Percentiles rank a stretch among this genome's conserved stretches.
Evolutionary conservation across 2,329 filamentous ascomycete species (phyloP).

Genomic region (Ophiostoma australiae): DNA sequence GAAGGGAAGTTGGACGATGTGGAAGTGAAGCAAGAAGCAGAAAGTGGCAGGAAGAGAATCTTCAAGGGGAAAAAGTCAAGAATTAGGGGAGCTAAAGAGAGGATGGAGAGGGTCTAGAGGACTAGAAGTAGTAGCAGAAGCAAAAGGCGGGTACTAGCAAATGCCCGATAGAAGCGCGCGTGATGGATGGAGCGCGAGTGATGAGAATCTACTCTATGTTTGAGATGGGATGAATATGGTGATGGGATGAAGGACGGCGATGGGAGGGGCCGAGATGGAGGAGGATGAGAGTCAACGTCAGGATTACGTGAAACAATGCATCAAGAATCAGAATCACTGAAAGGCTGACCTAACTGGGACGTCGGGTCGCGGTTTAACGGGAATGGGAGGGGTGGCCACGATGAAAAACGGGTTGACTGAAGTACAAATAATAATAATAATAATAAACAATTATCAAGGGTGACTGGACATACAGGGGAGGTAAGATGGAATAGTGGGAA

Average conservation of each 20-base stretch:
- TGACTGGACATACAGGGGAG: not conserved
- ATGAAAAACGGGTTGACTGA: not conserved
- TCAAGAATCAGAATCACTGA: not conserved
- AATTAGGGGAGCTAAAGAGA: not conserved
- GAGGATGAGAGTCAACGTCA: not conserved
- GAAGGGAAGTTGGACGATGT: not conserved
- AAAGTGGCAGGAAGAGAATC: not conserved
- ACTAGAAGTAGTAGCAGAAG: not conserved
- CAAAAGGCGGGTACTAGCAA: not conserved
- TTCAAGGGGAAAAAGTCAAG: not conserved
- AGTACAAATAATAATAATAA: not conserved
- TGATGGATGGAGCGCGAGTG: not conserved
- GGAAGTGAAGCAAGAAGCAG: not conserved
- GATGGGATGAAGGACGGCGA: not conserved
- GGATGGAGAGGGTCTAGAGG: not conserved
- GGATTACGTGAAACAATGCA: not conserved
- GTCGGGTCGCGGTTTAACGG: not conserved
- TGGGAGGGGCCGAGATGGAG: not conserved
- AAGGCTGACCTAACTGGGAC: not conserved
- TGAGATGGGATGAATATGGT: not conserved
- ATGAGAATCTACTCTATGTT: not conserved
- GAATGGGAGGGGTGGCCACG: not conserved
- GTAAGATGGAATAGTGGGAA: not conserved
- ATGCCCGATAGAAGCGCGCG: conserved; percentile 10
- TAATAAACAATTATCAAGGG: not conserved